Percentiles rank a stretch among this genome's conserved stretches.
Evolutionary conservation across 2,329 filamentous ascomycete species (phyloP).

Genomic region (Shiraia sp.): DNA sequence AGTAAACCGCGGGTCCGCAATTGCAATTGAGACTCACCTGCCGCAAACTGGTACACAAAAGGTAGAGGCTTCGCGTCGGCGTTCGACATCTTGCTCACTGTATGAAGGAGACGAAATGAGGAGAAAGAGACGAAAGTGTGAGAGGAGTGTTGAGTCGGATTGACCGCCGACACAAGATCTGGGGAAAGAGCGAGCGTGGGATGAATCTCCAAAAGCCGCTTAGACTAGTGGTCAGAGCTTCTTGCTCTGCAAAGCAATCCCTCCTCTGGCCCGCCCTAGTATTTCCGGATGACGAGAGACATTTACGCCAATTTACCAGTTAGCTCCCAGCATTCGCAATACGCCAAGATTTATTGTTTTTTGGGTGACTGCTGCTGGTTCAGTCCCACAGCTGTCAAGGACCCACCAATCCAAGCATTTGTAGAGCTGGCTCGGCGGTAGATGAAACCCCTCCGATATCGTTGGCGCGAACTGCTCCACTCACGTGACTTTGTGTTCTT

Average conservation of each 20-base stretch:
- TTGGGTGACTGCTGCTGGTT: too few relatives aligned
- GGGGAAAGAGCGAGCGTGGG: constrained; percentile 36
- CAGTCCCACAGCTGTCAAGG: too few relatives aligned
- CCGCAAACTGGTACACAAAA: constrained; percentile 93
- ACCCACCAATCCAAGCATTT: too few relatives aligned
- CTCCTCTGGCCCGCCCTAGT: constrained; percentile 3
- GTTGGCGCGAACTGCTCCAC: not conserved
- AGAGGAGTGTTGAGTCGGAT: constrained; percentile 6
- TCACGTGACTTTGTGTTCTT: constrained; percentile 16
- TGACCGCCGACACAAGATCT: constrained; percentile 26
- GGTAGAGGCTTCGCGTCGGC: constrained; percentile 73
- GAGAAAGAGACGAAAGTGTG: constrained; percentile 11
- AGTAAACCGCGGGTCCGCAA: constrained; percentile 23
- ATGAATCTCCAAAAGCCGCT: constrained; percentile 18
- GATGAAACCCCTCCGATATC: not conserved
- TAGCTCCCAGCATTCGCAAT: too few relatives aligned
- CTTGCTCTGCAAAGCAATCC: constrained; percentile 14
- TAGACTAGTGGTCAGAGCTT: constrained; percentile 22
- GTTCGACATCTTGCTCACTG: constrained; percentile 48
- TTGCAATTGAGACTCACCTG: constrained; percentile 62
- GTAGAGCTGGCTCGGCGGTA: not conserved
- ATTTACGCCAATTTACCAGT: too few relatives aligned
- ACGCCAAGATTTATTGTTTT: too few relatives aligned
- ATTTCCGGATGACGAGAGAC: constrained; percentile 1
- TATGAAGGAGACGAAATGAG: constrained; percentile 16